Evolutionary conservation across 2,329 filamentous ascomycete genomes (phyloP), one percentile per base, ranked within the genome.

Genomic region (Pseudocercospora cruenta): DNA sequence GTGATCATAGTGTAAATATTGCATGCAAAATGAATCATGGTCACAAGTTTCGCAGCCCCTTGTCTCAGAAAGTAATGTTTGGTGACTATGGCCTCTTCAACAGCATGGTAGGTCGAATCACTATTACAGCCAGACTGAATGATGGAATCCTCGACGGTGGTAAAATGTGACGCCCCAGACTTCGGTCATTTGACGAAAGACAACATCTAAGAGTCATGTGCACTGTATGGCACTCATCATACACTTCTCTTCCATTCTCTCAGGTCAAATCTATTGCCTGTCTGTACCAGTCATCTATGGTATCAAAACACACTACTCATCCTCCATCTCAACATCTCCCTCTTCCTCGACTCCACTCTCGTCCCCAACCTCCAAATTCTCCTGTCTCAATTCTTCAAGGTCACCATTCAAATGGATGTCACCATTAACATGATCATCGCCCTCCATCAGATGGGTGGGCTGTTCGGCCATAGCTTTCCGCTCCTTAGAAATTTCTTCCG

Each of bases 381-480:
- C 39, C n/a, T 43, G 39, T 6, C 39, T 43, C 4, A 43, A 6
- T 4, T 26, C 24, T 14, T 55, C 53, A 26, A 53, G 53, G 10
- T 63, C 49, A 2, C 28, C 26, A 21, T 55, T 45, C 26, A 51
- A 43, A 57, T 62, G 63, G 22, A 36, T 12, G 54, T 62, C 58
- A 12, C 60, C 66, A 59, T 66, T 63, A 31, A 57, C 58, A 54
- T 64, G 49, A 21, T 58, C 28, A 39, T 60, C 58, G 14, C 61
- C 66, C 19, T 64, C 57, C 10, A 60, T 58, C 65, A 67, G 53
- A 53, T 64, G 61, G 3, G 55, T 51, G 43, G 63, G 63, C 51
- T 66, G 58, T 39, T 61, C 54, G 14, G 60, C 47, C 57, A 63
- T 63, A 24, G 55, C 53, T 33, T 61, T 58, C 19, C 55, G 54